Evolutionary conservation across 257 asterid genomes (phyloP).

Genomic region (Plantago ovata): DNA sequence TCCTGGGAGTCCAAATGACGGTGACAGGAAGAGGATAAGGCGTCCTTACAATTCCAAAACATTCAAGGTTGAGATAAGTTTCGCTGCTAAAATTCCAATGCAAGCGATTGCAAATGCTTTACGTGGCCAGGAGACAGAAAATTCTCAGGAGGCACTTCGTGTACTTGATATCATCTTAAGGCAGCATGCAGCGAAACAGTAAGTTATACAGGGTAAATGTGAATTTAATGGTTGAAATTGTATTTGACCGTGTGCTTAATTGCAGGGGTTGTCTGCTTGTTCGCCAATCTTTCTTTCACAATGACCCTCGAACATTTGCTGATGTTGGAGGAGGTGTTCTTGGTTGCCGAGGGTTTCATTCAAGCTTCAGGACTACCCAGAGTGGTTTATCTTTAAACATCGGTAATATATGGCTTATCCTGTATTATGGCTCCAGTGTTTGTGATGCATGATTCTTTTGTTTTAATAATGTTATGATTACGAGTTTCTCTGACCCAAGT

Average conservation of each 20-base stretch:
- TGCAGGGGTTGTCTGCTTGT: slow-evolving; percentile 82
- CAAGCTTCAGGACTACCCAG: slow-evolving; percentile 80
- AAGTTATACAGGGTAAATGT: slow-evolving; percentile 26
- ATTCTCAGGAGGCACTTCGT: slow-evolving; percentile 69
- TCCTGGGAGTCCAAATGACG: slow-evolving; percentile 57
- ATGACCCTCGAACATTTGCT: slow-evolving; percentile 51
- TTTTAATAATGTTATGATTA: slow-evolving; percentile 9
- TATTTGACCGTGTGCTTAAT: slow-evolving; percentile 9
- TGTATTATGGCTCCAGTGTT: not conserved
- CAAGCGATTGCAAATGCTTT: slow-evolving; percentile 76
- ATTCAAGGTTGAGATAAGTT: slow-evolving; percentile 76
- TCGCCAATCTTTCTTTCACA: slow-evolving; percentile 75
- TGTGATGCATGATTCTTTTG: not conserved
- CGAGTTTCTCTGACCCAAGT: not conserved
- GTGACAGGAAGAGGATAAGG: slow-evolving; percentile 58
- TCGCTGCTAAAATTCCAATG: slow-evolving; percentile 78
- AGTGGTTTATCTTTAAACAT: slow-evolving; percentile 81
- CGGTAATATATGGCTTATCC: slow-evolving; percentile 33
- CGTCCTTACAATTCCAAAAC: slow-evolving; percentile 68
- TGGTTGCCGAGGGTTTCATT: slow-evolving; percentile 85
- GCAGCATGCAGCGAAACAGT: slow-evolving; percentile 94
- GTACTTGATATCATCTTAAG: slow-evolving; percentile 83
- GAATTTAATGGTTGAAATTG: slow-evolving; percentile 2
- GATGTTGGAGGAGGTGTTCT: slow-evolving; percentile 93
- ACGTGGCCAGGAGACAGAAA: slow-evolving; percentile 82